These are phyloP conservation scores for Panaeolus cyanescens DNA, from an alignment of 768 basidiomycete genomes.

Conservation along the genomic window DNA sequence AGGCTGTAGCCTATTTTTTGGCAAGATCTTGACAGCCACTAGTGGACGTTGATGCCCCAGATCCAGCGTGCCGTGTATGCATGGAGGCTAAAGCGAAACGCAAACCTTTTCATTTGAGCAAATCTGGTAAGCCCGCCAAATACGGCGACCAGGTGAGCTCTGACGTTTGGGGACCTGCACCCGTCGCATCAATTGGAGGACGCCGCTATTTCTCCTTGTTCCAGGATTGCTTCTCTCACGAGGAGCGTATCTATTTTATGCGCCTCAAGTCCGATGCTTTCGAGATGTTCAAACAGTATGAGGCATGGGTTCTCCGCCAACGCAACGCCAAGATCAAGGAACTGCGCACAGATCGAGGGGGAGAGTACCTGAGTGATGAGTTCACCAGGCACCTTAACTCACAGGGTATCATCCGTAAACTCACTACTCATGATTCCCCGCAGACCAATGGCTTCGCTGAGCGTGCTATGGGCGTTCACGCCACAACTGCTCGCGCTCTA, in stretches of 20 bases:
- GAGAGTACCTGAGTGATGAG: too few species aligned
- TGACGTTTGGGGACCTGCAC: conserved; percentile 47
- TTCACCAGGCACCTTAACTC: conserved; percentile 21
- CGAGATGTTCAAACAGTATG: conserved; percentile 18
- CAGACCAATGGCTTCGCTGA: too few species aligned
- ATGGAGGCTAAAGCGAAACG: too few species aligned
- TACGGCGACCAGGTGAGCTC: conserved; percentile 36
- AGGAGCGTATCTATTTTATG: conserved; percentile 27
- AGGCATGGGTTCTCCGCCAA: conserved; percentile 26
- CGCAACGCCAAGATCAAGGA: conserved; percentile 23
- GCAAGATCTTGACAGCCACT: too few species aligned
- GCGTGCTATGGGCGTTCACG: too few species aligned
- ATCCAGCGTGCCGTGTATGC: too few species aligned
- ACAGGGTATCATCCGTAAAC: conserved; percentile 29
- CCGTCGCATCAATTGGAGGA: conserved; percentile 20
- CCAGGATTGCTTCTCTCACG: conserved; percentile 30
- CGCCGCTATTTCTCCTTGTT: conserved; percentile 32
- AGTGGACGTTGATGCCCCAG: too few species aligned
- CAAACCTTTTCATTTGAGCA: background rate
- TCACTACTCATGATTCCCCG: conserved; percentile 34
- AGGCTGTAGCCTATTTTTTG: too few species aligned
- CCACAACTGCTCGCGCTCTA: too few species aligned
- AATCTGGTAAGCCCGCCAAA: background rate
- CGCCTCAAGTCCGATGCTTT: conserved; percentile 30
- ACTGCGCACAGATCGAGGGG: conserved; percentile 43